Conservation (phyloP, 441 rosid species). For the Gossypium trilobum region DNA sequence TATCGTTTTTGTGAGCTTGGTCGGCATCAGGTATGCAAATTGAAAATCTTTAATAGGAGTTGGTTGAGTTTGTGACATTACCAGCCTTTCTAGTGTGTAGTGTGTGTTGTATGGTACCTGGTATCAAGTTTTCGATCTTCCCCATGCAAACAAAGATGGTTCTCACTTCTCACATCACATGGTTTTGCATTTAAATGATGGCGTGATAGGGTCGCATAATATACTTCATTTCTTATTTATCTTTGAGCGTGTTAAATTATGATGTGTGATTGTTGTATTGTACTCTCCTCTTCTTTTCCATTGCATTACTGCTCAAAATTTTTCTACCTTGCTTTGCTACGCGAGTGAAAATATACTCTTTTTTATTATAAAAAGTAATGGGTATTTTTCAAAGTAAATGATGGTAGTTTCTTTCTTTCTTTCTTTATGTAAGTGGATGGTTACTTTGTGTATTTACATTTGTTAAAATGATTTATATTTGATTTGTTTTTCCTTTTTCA, state of each 20-base stretch:
- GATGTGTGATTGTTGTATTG: not conserved
- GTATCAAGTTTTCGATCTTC: constrained; percentile 1
- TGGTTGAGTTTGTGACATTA: constrained; percentile 3
- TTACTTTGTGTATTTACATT: not conserved
- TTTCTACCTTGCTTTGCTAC: not conserved
- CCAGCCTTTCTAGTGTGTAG: constrained; percentile 6
- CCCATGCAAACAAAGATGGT: not conserved
- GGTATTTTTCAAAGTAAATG: not conserved
- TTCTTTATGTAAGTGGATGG: not conserved
- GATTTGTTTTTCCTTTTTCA: not conserved
- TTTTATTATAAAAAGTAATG: not conserved
- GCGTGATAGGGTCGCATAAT: not conserved
- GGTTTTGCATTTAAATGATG: not conserved
- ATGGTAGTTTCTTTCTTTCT: not conserved
- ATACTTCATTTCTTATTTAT: not conserved
- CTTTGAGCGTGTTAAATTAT: not conserved
- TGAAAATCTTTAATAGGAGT: not conserved
- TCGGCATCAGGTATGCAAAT: not conserved
- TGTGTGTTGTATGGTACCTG: not conserved
- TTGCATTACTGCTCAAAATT: not conserved
- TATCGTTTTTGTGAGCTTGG: constrained; percentile 16
- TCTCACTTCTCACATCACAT: not conserved
- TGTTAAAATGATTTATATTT: not conserved
- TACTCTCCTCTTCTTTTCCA: not conserved
- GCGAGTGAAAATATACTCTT: not conserved